Percentiles rank a stretch among this genome's conserved stretches.
Evolutionary conservation across 768 basidiomycete genomes (phyloP).

Genomic region (Psilocybe subaeruginosa): DNA sequence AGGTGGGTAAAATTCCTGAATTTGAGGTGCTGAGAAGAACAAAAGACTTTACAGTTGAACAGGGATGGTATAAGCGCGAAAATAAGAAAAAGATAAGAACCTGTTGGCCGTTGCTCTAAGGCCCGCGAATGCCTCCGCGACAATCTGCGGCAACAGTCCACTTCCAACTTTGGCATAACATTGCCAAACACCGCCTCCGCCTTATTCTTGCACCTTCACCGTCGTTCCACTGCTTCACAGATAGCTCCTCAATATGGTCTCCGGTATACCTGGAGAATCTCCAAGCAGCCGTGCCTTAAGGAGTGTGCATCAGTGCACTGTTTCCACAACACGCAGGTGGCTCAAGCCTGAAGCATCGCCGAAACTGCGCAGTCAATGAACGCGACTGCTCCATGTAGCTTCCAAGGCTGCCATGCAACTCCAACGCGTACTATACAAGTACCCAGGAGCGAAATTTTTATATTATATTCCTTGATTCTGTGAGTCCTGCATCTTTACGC

Average conservation of each 20-base stretch:
- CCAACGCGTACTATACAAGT: neutral
- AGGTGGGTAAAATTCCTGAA: conserved; percentile 15
- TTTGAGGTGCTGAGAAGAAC: conserved; percentile 9
- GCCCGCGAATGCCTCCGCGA: conserved; percentile 6
- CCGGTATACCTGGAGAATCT: neutral
- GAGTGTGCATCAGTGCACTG: neutral
- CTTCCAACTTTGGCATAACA: conserved; percentile 18
- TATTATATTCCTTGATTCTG: neutral
- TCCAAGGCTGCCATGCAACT: neutral
- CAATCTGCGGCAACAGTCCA: neutral
- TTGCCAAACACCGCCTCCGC: conserved; percentile 15
- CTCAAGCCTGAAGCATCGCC: neutral
- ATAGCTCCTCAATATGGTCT: neutral
- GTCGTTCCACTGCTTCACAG: neutral
- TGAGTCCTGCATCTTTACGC: neutral
- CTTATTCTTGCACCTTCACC: neutral
- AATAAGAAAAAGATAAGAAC: conserved; percentile 10
- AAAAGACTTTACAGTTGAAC: conserved; percentile 17
- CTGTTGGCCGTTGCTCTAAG: conserved; percentile 8
- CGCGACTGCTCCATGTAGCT: neutral
- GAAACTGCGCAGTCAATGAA: neutral
- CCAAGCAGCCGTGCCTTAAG: neutral
- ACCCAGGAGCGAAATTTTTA: neutral
- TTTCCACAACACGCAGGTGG: neutral
- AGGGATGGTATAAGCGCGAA: conserved; percentile 21